Evolutionary conservation across 2,329 filamentous ascomycete species (phyloP), one percentile per base, ranked within the genome.

Genomic region (Neofusicoccum sp.): DNA sequence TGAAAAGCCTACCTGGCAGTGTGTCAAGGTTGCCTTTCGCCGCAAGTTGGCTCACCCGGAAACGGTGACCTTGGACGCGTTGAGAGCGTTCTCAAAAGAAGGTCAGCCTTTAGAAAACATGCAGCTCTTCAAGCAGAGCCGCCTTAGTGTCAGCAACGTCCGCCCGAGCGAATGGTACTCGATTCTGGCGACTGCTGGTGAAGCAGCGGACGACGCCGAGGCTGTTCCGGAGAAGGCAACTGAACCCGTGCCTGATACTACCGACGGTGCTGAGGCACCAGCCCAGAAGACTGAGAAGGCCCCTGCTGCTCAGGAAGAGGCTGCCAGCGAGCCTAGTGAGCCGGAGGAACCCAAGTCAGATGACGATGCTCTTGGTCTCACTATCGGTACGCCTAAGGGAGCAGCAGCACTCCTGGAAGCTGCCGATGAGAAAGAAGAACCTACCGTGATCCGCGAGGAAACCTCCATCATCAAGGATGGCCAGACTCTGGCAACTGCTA

Each of bases 1-100:
- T 61, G 81, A 85, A 1, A 85, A 88, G 56, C 90, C 89, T 0
- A 91, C 88, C 70, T 99, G 95, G 95, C 91, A 88, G 60, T 85
- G 95, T 16, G 95, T 98, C 1, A 90, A 96, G 65, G 94, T 98
- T 52, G 85, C 89, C 70, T 97, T 96, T 74, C 87, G 90, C 63
- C 88, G 87, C 74, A 97, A 97, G 77, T 93, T 98, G 69, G 81
- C 82, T 1, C 34, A 44, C 29, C 61, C 61, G 4, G 82, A 87
- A 12, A 84, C 87, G 0, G 85, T 98, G 63, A 84, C 84, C 4
- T 83, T 97, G 58, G 85, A 86, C 66, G 87, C 91, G 67, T 83
- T 97, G 48, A 89, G 90, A 61, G 83, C 84, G 39, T 81, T 89
- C 70, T 86, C 85, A 1, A 66, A 52, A 5, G 80, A 82, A 44